Conservation (phyloP, 495 filamentous ascomycete species). For the Penicillium pulvis region DNA sequence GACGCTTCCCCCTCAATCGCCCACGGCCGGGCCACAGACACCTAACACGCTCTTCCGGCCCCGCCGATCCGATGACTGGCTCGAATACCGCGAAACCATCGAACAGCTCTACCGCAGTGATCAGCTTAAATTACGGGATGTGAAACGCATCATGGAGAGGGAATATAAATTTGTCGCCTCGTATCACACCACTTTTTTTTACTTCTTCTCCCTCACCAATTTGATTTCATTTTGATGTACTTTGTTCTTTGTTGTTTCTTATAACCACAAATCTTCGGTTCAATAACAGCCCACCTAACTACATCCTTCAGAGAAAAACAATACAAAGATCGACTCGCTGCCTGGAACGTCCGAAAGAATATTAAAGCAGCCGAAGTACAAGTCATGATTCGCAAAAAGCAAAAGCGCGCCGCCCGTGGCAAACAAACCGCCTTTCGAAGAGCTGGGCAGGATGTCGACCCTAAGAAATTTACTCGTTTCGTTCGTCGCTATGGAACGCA, state of each 20-base stretch:
- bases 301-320: slow-evolving; percentile 42
- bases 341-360: slow-evolving; percentile 48
- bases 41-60: slow-evolving; percentile 34
- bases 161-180: slow-evolving; percentile 46
- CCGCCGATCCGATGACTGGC: slow-evolving; percentile 48
- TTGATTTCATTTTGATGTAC: slow-evolving; percentile 1
- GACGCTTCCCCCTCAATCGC: slow-evolving; percentile 26
- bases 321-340: slow-evolving; percentile 49
- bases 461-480: slow-evolving; percentile 43
- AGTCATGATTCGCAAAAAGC: slow-evolving; percentile 46
- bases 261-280: neutral
- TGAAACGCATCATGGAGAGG: slow-evolving; percentile 46
- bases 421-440: slow-evolving; percentile 47
- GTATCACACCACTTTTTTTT: slow-evolving; percentile 29
- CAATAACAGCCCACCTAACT: slow-evolving; percentile 17
- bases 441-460: slow-evolving; percentile 40
- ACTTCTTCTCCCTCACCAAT: slow-evolving; percentile 7
- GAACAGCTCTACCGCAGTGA: slow-evolving; percentile 45
- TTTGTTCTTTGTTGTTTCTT: neutral
- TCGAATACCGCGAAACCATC: slow-evolving; percentile 41
- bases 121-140: slow-evolving; percentile 46
- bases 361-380: slow-evolving; percentile 48
- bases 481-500: slow-evolving; percentile 36
- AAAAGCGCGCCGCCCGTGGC: slow-evolving; percentile 44
- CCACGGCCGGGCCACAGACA: slow-evolving; percentile 15